Evolutionary conservation across 2,329 filamentous ascomycete species (phyloP), one percentile per base, ranked within the genome.

Genomic region (Arthrobotrys entomopaga): DNA sequence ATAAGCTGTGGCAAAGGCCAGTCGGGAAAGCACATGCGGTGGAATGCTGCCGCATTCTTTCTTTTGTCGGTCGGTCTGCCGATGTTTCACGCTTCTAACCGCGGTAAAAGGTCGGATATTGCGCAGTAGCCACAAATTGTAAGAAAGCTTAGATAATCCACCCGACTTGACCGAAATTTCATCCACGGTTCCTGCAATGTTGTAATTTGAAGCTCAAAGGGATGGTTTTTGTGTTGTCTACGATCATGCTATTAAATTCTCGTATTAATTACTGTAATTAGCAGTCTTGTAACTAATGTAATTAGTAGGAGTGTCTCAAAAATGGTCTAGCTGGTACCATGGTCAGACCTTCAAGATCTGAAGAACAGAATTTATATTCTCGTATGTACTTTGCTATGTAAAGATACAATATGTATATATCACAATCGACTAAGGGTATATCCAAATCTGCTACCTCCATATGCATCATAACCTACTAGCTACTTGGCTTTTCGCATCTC

Each of bases 401-500:
- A n/a, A n/a, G n/a, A n/a, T n/a, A n/a, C n/a, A n/a, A n/a, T n/a
- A n/a, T n/a, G n/a, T n/a, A n/a, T 34, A 34, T 34, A 34, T 34
- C 29, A 6, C 10, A 34, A 34, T 34, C 2, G 2, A 34, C 10
- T 8, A 34, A 5, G 5, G 10, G 7, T 34, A 5, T 34, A 34
- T 5, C 29, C 5, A 10, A 34, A 34, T 34, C 10, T 10, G 29
- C 29, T 7, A 1, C 29, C 29, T 10, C 29, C n/a, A 42, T 20
- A n/a, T 40, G 15, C 16, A 43, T 29, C 5, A 54, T n/a, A 4
- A 53, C 8, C n/a, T n/a, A n/a, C n/a, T n/a, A n/a, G n/a, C 48
- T 57, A 20, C 22, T 29, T 66, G 2, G 38, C 26, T 42, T 40
- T 66, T 38, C 67, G 82, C 69, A 92, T 81, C 75, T 91, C 90